Evolutionary conservation across 2,329 filamentous ascomycete genomes (phyloP).

Genomic region (Arthrobotrys sinensis): DNA sequence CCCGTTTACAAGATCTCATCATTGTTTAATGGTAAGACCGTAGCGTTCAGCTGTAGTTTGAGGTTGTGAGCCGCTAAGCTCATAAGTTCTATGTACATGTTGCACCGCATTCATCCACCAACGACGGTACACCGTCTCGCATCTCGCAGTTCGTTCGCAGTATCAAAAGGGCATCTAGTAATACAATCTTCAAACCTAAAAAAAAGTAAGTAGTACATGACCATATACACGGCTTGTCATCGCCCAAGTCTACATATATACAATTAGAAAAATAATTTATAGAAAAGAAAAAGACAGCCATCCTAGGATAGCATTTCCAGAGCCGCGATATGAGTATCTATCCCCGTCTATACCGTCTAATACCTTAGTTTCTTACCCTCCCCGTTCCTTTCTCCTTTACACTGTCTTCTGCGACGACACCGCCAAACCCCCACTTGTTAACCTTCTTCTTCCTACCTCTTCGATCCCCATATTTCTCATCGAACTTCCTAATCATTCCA

Average conservation of each 20-base stretch:
- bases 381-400: conserved; percentile 61
- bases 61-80: no score
- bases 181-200: conserved; percentile 13
- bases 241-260: conserved; percentile 46
- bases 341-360: conserved; percentile 14
- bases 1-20: no score
- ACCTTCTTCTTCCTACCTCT: conserved; percentile 77
- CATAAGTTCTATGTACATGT: no score
- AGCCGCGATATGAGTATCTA: conserved; percentile 24
- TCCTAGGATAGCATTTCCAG: conserved; percentile 21
- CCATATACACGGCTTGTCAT: conserved; percentile 38
- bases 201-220: conserved; percentile 20
- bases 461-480: conserved; percentile 92
- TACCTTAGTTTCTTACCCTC: conserved; percentile 61
- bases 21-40: no score
- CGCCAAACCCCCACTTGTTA: conserved; percentile 75
- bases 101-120: no score
- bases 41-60: no score
- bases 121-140: not conserved
- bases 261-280: conserved; percentile 21
- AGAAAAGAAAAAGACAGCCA: conserved; percentile 5
- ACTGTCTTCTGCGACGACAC: conserved; percentile 40
- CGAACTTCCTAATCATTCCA: conserved; percentile 90
- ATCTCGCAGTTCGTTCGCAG: not conserved
- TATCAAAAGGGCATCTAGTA: conserved; percentile 1